These are phyloP conservation scores for Zygoascus bituminiphila DNA, from an alignment of 805 yeast species.

Conservation along the genomic window DNA sequence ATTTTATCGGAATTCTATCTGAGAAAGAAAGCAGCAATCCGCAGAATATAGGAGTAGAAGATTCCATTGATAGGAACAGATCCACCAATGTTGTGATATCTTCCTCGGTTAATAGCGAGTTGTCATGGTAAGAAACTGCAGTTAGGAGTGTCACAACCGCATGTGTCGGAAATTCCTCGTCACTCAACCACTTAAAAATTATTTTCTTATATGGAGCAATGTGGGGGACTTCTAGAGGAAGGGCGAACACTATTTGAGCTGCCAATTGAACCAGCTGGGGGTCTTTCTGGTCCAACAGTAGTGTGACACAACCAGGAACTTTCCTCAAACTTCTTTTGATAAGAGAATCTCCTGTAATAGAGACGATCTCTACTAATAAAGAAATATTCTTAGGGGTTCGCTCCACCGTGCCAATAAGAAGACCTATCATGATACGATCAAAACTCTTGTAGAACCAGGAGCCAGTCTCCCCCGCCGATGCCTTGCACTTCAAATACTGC, in stretches of 20 bases:
- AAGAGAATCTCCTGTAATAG: not conserved
- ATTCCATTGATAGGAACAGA: not conserved
- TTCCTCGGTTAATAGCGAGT: not conserved
- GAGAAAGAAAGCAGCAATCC: not conserved
- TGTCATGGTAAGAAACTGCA: not conserved
- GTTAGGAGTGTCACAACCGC: not conserved
- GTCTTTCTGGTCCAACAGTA: not conserved
- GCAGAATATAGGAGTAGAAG: not conserved
- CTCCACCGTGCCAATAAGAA: not conserved
- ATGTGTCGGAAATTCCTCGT: not conserved
- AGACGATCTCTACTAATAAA: not conserved
- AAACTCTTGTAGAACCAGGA: not conserved
- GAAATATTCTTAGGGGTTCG: not conserved
- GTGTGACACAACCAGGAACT: not conserved
- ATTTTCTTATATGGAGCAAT: not conserved
- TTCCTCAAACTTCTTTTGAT: not conserved
- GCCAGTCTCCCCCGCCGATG: not conserved
- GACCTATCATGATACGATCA: not conserved
- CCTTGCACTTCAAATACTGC: not conserved
- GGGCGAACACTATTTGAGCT: not conserved
- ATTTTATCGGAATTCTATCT: not conserved
- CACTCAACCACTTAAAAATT: not conserved
- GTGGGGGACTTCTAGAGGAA: not conserved
- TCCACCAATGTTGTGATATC: not conserved
- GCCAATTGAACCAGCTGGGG: not conserved